Evolutionary conservation across 345 rosid species (phyloP).

Genomic region (Cardamine resedifolia): DNA sequence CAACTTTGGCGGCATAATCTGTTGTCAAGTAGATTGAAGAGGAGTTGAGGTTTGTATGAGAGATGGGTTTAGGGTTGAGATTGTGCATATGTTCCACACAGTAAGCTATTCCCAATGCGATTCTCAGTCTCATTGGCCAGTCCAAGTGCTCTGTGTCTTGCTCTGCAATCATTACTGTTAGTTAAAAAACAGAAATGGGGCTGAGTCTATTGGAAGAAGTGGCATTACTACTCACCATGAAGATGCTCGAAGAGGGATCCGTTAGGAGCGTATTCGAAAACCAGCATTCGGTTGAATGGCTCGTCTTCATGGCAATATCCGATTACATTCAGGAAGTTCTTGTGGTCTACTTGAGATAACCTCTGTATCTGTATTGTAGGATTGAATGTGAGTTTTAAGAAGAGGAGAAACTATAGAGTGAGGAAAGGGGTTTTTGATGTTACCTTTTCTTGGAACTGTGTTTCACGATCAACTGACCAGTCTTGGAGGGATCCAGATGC

Average conservation of each 20-base stretch:
- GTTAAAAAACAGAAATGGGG: not conserved
- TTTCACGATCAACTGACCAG: slow-evolving; percentile 68
- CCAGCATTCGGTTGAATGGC: slow-evolving; percentile 91
- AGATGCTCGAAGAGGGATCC: slow-evolving; percentile 94
- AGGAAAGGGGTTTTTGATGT: not conserved
- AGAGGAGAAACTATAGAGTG: not conserved
- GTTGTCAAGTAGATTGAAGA: slow-evolving; percentile 68
- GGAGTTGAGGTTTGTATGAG: slow-evolving; percentile 61
- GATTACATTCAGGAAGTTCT: slow-evolving; percentile 84
- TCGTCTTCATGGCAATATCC: slow-evolving; percentile 88
- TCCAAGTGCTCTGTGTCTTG: slow-evolving; percentile 84
- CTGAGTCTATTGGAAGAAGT: not conserved
- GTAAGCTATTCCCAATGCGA: slow-evolving; percentile 87
- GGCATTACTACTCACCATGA: slow-evolving; percentile 53
- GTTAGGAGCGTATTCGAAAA: slow-evolving; percentile 90
- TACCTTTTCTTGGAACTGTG: slow-evolving; percentile 83
- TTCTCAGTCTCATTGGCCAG: slow-evolving; percentile 77
- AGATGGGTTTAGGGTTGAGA: slow-evolving; percentile 58
- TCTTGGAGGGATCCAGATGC: slow-evolving; percentile 51
- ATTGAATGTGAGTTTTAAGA: slow-evolving; percentile 13
- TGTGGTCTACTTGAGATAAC: slow-evolving; percentile 80
- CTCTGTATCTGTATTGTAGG: slow-evolving; percentile 63
- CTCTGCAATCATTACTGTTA: slow-evolving; percentile 44
- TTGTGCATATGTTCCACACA: slow-evolving; percentile 87
- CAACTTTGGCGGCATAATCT: slow-evolving; percentile 90